Base-by-base conservation (phyloP, 345 rosid genomes). In the Luvunga scandens region DNA sequence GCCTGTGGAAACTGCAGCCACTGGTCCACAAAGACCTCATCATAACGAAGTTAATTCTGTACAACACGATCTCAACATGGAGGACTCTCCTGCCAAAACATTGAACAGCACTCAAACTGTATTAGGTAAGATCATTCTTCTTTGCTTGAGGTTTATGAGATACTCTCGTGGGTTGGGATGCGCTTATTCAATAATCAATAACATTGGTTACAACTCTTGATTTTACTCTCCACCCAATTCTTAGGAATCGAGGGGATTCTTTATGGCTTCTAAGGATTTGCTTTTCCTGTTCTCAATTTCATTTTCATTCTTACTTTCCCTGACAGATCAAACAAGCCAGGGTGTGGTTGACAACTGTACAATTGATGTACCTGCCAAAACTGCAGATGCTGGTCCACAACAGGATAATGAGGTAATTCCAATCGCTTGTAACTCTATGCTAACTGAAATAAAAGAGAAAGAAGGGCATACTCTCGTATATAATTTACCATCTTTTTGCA, bases 331-430 rank as follows among this genome's bases (percentile, higher is more conserved):
- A 63, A 30, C 67, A 79, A 71, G 72, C 45, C 78, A 42, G 75
- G 80, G 87, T 66, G 56, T 80, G 34, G 73, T 72, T 63, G 83
- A 81, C 74, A 86, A 85, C 77, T 78, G 60, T 78, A 70, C 82
- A 62, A 48, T 61, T 79, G 81, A 78, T 79, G 83, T 79, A 62
- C 53, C 80, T 75, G 39, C 75, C 1, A 71, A 81, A 81, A 75
- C 80, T 73, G 77, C 71, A 24, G 89, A 82, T 72, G 78, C 59
- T 78, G 81, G 45, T 81, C 77, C 72, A 72, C 82, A 67, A 36
- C 81, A 72, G 73, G 82, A 66, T 28, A 76, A 69, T 55, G 80
- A 86, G 87, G 88, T 88, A 34, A 39, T 34, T 25, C 62, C 45
- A 75, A 48, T 75, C 21, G 21, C 31, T 48, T 65, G 48, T 14